Conservation (phyloP, 163 green algal genomes). For the Chlorella variabilis region DNA sequence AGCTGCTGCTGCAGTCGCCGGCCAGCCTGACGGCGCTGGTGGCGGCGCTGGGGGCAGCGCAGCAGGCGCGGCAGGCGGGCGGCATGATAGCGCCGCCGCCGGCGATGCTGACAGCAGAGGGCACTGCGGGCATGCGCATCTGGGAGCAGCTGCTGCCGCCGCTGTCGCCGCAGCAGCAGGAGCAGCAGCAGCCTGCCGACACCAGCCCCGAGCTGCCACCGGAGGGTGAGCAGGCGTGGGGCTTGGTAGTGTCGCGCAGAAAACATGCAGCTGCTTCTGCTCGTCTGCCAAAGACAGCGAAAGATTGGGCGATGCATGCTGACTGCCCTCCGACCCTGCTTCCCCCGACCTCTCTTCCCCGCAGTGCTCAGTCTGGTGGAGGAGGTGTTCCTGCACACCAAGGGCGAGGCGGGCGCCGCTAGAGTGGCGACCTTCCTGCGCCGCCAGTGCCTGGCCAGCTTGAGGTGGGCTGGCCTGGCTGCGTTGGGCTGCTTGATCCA, state of each 20-base stretch:
- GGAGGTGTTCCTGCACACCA: slow-evolving; percentile 45
- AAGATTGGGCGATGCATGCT: background rate
- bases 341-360: background rate
- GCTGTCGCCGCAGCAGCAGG: background rate
- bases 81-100: background rate
- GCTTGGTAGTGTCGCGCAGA: background rate
- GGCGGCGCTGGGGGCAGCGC: background rate
- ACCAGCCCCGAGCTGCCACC: slow-evolving; percentile 25
- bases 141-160: slow-evolving; percentile 10
- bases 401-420: slow-evolving; percentile 19
- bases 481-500: background rate
- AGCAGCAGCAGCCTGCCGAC: background rate
- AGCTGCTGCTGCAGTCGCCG: background rate
- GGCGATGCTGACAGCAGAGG: background rate
- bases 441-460: slow-evolving; percentile 37
- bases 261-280: background rate
- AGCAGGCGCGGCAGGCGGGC: background rate
- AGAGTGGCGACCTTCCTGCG: slow-evolving; percentile 43
- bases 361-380: slow-evolving; percentile 45
- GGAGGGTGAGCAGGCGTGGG: slow-evolving; percentile 13
- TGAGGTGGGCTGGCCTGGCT: slow-evolving; percentile 9
- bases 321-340: too few relatives aligned
- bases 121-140: background rate
- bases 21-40: background rate
- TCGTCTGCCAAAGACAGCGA: too few relatives aligned